Percentiles rank a stretch among this genome's conserved stretches.
Evolutionary conservation across 164 flowering plant species (phyloP).

Genomic region (Vitis vinifera): DNA sequence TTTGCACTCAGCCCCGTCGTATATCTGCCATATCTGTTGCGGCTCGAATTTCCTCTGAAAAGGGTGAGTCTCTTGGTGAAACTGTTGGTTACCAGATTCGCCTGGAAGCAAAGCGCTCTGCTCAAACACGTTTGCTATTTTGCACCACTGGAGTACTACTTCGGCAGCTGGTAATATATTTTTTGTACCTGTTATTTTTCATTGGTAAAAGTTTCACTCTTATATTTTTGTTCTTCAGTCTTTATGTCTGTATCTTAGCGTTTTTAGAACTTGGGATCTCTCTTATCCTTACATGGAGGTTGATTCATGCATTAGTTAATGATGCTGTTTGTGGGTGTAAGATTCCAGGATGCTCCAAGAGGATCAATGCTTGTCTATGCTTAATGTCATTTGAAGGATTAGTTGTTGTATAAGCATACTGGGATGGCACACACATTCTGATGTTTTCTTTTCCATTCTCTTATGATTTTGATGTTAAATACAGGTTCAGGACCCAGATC

Average conservation of each 20-base stretch:
- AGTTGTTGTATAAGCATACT: neutral
- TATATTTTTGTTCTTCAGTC: neutral
- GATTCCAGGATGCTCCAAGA: neutral
- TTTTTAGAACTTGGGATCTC: neutral
- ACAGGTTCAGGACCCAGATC: constrained; percentile 84
- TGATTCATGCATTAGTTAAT: too few species aligned
- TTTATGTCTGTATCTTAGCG: neutral
- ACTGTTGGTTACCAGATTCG: constrained; percentile 97
- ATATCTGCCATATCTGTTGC: constrained; percentile 97
- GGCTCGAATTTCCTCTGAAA: constrained; percentile 82
- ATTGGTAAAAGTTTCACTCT: too few species aligned
- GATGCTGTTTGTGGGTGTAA: neutral
- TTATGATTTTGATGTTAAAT: constrained; percentile 12
- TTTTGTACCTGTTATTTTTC: too few species aligned
- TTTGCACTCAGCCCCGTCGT: constrained; percentile 98
- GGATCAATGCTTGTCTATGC: neutral
- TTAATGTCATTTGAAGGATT: neutral
- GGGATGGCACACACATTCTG: neutral
- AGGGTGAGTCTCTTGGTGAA: constrained; percentile 90
- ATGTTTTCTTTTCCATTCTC: neutral
- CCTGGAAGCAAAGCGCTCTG: constrained; percentile 78
- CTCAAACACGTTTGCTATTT: constrained; percentile 72
- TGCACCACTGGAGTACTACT: constrained; percentile 96
- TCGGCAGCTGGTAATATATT: constrained; percentile 65
- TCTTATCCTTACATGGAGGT: too few species aligned